Base-by-base conservation (phyloP, 768 basidiomycete species). In the Suillus americanus region DNA sequence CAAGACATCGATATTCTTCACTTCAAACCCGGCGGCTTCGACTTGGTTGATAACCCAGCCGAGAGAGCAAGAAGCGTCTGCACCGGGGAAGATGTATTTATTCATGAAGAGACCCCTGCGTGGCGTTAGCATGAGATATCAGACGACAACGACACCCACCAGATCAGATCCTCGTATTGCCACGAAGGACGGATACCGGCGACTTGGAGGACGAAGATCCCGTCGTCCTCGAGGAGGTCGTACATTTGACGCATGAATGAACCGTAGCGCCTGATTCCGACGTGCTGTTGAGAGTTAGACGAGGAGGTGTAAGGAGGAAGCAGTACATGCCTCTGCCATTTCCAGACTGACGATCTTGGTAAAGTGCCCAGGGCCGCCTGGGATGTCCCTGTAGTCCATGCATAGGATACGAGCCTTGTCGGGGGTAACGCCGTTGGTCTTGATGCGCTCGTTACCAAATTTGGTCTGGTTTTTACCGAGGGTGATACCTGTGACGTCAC, bases 51-150 rank as follows among this genome's bases (percentile, higher is more conserved):
- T 84, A 63, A 97, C 95, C 97, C 97, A 99, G 46, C 92, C 94
- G 37, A 99, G 89, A 23, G 96, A 93, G 77, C 94, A 94, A 3
- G 90, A 94, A 0, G 97, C 97, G 71, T 99, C 97, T 3, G 97
- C 97, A 73, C 97, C 97, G 53, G 97, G 97, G 89, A 99, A 99
- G 74, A 99, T 80, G 69, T 99, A 99, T 73, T 95, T 95, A 86
- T 93, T 96, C 94, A 96, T 96, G 82, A 96, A 97, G 28, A 96
- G 83, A 68, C 95, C 95, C 92, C 90, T 91, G 46, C 6, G 35
- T n/a, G 5, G 23, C 1, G 23, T 20, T 0, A 63, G 70, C n/a
- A 37, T 1, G 14, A 4, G 5, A 46, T 1, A 33, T 2, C 7
- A 35, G 5, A 4, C 23, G 20, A 14, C 20, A 37, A 5, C 60